A percentile compares a stretch with the other conserved stretches of the same genome.
phyloP scores from a whole-genome alignment of 192 early-diverging fungal genomes.

The Coemansia brasiliensis region DNA sequence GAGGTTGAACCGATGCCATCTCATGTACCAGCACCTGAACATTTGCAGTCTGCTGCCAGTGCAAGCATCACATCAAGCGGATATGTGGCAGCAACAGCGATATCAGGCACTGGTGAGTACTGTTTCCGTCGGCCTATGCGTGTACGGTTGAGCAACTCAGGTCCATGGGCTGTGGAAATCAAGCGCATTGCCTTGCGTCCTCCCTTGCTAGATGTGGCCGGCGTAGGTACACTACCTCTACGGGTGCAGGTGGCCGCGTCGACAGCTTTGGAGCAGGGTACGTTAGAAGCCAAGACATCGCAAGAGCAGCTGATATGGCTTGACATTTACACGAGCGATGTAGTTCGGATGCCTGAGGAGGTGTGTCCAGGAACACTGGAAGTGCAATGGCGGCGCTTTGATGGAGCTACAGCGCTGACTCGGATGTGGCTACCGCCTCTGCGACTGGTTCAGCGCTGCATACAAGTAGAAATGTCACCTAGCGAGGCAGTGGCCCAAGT shows the following conservation, averaged over 20 bases:
- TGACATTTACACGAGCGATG: slow-evolving; percentile 24
- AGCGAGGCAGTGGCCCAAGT: slow-evolving; percentile 20
- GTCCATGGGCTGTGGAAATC: slow-evolving; percentile 27
- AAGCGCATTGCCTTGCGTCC: slow-evolving; percentile 18
- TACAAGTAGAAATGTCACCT: slow-evolving; percentile 22
- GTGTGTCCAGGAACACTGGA: slow-evolving; percentile 30
- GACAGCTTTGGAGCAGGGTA: neutral
- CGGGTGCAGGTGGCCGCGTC: slow-evolving; percentile 16
- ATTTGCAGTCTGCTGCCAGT: neutral
- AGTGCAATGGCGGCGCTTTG: slow-evolving; percentile 31
- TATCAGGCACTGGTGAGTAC: slow-evolving; percentile 11
- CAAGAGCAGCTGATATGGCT: slow-evolving; percentile 39
- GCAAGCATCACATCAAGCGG: too few relatives aligned
- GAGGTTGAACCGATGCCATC: slow-evolving; percentile 8
- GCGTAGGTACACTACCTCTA: neutral
- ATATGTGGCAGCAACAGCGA: slow-evolving; percentile 3
- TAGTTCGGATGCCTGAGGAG: slow-evolving; percentile 23
- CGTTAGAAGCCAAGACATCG: neutral
- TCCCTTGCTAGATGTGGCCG: neutral
- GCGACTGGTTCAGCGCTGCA: slow-evolving; percentile 13
- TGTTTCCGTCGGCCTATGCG: slow-evolving; percentile 40
- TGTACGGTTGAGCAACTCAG: slow-evolving; percentile 24
- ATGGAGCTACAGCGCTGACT: neutral
- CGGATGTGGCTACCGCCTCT: slow-evolving; percentile 37
- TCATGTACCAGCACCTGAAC: slow-evolving; percentile 18